Evolutionary conservation across 2,329 filamentous ascomycete species (phyloP).

Genomic region (Dendrostoma leiphaemia): DNA sequence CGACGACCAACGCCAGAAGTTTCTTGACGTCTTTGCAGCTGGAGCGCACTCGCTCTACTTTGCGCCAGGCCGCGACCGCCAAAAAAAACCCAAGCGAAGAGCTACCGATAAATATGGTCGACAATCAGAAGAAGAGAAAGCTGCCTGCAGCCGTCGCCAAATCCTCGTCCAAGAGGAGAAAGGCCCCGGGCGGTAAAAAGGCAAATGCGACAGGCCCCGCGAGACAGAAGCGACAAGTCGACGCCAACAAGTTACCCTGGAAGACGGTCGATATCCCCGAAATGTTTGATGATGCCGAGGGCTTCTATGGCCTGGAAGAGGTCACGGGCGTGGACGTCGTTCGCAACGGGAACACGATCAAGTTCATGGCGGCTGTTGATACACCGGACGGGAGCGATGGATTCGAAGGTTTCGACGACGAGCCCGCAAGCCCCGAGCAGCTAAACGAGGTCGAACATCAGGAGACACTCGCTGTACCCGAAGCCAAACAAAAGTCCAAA

Average conservation of each 20-base stretch:
- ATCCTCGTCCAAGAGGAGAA: constrained; percentile 25
- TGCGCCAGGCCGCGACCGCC: neutral
- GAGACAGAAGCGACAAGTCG: constrained; percentile 40
- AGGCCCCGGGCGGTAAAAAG: constrained; percentile 17
- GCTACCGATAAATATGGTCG: neutral
- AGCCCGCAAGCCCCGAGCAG: constrained; percentile 18
- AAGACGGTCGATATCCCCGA: constrained; percentile 66
- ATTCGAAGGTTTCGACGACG: constrained; percentile 32
- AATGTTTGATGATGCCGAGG: constrained; percentile 83
- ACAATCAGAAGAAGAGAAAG: constrained; percentile 28
- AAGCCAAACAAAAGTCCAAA: constrained; percentile 20
- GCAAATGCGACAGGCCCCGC: constrained; percentile 20
- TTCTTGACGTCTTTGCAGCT: too few relatives aligned
- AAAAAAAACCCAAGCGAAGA: neutral
- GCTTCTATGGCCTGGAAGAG: constrained; percentile 89
- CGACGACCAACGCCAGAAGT: too few relatives aligned
- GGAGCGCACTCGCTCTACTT: too few relatives aligned
- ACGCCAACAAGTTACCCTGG: constrained; percentile 53
- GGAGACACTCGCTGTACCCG: constrained; percentile 11
- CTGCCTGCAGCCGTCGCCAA: neutral
- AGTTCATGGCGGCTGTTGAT: constrained; percentile 44
- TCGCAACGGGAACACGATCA: constrained; percentile 56
- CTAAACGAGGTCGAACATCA: constrained; percentile 18
- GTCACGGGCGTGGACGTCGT: constrained; percentile 89
- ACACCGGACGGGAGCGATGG: constrained; percentile 27